These are phyloP conservation scores for Aquilaria malaccensis DNA, from an alignment of 345 rosid genomes.

Conservation along the genomic window DNA sequence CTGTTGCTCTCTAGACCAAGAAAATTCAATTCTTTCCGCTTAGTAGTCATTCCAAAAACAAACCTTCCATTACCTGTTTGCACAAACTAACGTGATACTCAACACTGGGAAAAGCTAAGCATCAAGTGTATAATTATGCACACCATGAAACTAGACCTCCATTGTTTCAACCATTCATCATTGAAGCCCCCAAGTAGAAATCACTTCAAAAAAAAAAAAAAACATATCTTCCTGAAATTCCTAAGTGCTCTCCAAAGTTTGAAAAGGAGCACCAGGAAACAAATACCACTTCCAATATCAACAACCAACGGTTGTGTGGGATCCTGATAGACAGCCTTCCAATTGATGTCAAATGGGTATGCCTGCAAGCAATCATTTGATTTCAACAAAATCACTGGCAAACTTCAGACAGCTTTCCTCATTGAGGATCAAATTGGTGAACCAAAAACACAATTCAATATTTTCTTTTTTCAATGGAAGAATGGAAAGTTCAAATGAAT, in stretches of 20 bases:
- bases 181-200: not conserved
- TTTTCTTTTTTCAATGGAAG: too few species aligned
- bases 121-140: too few species aligned
- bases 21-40: conserved; percentile 45
- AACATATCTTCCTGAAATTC: not conserved
- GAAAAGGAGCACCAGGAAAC: not conserved
- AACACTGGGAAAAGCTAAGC: too few species aligned
- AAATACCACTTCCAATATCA: conserved; percentile 68
- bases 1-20: conserved; percentile 62
- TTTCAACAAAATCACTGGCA: too few species aligned
- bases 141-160: too few species aligned
- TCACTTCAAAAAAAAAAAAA: not conserved
- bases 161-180: too few species aligned
- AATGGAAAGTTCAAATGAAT: too few species aligned
- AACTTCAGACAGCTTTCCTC: too few species aligned
- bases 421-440: too few species aligned
- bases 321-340: conserved; percentile 34
- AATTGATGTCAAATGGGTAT: conserved; percentile 45
- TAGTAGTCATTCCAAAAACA: conserved; percentile 54
- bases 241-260: too few species aligned
- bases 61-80: conserved; percentile 52
- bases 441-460: too few species aligned
- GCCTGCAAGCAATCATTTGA: conserved; percentile 40
- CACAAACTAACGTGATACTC: not conserved
- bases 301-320: conserved; percentile 50